Evolutionary conservation across 1,139 yeast species (phyloP).

Genomic region (Geotrichum klebahnii): DNA sequence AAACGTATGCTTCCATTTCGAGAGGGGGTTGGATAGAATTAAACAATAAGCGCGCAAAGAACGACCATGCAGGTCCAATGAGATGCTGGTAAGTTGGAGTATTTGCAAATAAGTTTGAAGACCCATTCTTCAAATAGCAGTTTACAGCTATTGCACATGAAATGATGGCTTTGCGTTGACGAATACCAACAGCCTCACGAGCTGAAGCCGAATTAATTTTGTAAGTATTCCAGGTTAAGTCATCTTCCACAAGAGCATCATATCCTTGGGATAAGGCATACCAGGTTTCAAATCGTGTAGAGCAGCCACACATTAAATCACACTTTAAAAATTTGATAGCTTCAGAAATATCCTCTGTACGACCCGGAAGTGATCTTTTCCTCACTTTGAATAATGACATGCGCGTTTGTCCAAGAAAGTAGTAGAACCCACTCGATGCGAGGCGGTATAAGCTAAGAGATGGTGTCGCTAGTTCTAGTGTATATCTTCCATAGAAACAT

Average conservation of each 20-base stretch:
- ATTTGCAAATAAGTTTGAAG: slow-evolving; percentile 23
- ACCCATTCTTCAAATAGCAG: slow-evolving; percentile 38
- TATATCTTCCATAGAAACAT: slow-evolving; percentile 55
- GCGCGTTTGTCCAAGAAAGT: slow-evolving; percentile 64
- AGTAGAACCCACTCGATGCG: slow-evolving; percentile 62
- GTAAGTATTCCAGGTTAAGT: slow-evolving; percentile 85
- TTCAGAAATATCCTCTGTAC: slow-evolving; percentile 74
- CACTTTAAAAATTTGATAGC: slow-evolving; percentile 61
- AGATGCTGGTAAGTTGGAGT: slow-evolving; percentile 39
- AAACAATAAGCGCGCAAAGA: slow-evolving; percentile 59
- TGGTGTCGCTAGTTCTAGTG: slow-evolving; percentile 42
- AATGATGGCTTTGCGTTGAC: slow-evolving; percentile 66
- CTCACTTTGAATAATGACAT: slow-evolving; percentile 62
- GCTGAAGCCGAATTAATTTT: slow-evolving; percentile 63
- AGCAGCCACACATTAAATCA: slow-evolving; percentile 63
- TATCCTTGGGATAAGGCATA: slow-evolving; percentile 74
- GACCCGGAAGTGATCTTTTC: slow-evolving; percentile 68
- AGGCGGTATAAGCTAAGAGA: slow-evolving; percentile 38
- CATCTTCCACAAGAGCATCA: slow-evolving; percentile 79
- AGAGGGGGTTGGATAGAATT: slow-evolving; percentile 59
- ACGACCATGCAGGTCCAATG: slow-evolving; percentile 51
- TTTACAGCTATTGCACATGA: slow-evolving; percentile 78
- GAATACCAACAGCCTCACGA: slow-evolving; percentile 56
- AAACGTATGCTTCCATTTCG: slow-evolving; percentile 43
- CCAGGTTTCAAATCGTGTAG: slow-evolving; percentile 79